Base-by-base conservation (phyloP, 331 rosid species). In the Cucumis variabilis region DNA sequence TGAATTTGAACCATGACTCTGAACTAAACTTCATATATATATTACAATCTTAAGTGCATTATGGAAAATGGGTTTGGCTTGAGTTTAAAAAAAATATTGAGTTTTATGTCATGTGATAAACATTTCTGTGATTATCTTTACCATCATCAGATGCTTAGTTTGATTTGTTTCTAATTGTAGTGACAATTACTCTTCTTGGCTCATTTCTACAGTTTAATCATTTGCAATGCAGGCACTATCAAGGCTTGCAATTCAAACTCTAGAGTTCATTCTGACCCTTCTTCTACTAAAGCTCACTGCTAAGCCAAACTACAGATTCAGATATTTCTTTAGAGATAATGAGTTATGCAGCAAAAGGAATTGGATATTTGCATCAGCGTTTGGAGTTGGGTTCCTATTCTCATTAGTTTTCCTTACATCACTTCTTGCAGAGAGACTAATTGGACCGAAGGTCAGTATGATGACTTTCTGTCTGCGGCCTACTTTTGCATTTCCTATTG, bases 381-480 rank as follows among this genome's bases (percentile, higher is more conserved):
- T 92, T 65, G 98, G 98, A 90, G 88, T 93, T 67, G 96, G 94
- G 89, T 83, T 92, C 90, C 93, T 96, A 44, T 78, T 88, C 41
- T 85, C 93, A 75, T 77, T 95, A 86, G 90, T 95, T 88, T 86
- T 90, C 86, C 84, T 92, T 20, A 88, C 95, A 51, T 96, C 96
- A 11, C 80, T 91, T 14, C 78, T 93, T 86, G 92, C 90, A 10
- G 92, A 92, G 69, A 65, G 41, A 69, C 75, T 93, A 62, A 53
- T 90, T 85, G 98, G 92, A 73, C 90, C 93, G n/a, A 91, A 93
- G 99, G 99, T 96, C 85, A 5, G 96, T 17, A 13, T 88, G 25
- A 23, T 27, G 79, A 82, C 37, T 65, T 70, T 33, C 51, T 51
- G 12, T 62, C 17, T 44, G 48, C 1, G 10, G 48, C 48, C 48